Evolutionary conservation across 2,329 filamentous ascomycete species (phyloP), one percentile per base, ranked within the genome.

Genomic region (Eutypa lata): DNA sequence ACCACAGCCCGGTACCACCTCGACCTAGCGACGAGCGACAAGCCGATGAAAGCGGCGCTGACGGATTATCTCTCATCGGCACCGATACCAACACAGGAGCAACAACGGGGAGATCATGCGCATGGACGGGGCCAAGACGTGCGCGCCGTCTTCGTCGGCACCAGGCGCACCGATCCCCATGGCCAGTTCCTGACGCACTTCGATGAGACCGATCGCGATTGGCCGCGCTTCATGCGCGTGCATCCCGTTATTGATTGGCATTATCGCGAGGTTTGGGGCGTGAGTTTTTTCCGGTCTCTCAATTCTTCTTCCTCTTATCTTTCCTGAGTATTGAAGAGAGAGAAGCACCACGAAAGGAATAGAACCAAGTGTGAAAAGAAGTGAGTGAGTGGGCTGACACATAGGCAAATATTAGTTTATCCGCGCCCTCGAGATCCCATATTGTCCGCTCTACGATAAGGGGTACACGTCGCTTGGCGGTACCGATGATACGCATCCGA

Each of bases 231-330:
- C 65, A 92, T 97, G 86, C 84, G 94, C 53, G 80, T 97, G 55
- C 91, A 99, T 71, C 93, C 94, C 0, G 89, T 99, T 10, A 92
- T 99, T 66, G 94, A 99, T 72, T 99, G 94, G 94, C 90, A 94
- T 69, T 96, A 97, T 71, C 83, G 84, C 11, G 93, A 97, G 70
- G 93, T 97, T 50, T 97, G 94, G 94, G 84, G 86, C 18, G 91
- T 95, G 66, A 77, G 90, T 79, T 11, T 47, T 19, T n/a, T n/a
- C n/a, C n/a, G n/a, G n/a, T n/a, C 49, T 19, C 24, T 22, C 49
- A 21, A 48, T 19, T 48, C 45, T 52, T n/a, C 33, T 16, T 33
- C 47, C 22, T 14, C n/a, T 18, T 44, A 37, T 43, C 16, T 24
- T 31, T 26, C 22, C 26, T n/a, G n/a, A n/a, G n/a, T n/a, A n/a